A percentile compares a stretch with the other conserved stretches of the same genome.
phyloP scores from a whole-genome alignment of 768 basidiomycete genomes.

The Lactifluus pinguis region DNA sequence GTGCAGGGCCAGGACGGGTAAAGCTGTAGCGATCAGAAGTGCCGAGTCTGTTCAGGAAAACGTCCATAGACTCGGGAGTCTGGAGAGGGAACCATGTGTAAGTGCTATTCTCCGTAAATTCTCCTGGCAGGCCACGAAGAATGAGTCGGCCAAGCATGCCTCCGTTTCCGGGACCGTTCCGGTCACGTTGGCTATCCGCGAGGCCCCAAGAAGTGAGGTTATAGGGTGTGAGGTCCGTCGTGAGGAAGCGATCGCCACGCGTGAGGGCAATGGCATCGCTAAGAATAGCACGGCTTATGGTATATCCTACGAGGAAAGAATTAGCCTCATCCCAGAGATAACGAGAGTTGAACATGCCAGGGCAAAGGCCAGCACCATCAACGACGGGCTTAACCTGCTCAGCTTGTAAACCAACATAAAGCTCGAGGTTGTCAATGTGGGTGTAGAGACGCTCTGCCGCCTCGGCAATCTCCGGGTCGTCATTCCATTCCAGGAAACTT shows the following conservation, averaged over 20 bases:
- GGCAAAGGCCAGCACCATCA: slow-evolving; percentile 78
- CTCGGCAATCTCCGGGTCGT: slow-evolving; percentile 53
- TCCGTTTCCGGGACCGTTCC: slow-evolving; percentile 63
- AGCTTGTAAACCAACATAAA: slow-evolving; percentile 75
- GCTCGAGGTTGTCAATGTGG: slow-evolving; percentile 64
- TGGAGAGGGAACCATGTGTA: slow-evolving; percentile 89
- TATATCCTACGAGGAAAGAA: slow-evolving; percentile 45
- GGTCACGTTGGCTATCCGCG: slow-evolving; percentile 70
- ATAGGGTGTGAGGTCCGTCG: slow-evolving; percentile 70
- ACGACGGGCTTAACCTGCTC: slow-evolving; percentile 68
- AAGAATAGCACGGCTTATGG: slow-evolving; percentile 77
- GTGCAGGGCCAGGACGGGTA: slow-evolving; percentile 34
- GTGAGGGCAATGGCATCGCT: slow-evolving; percentile 82
- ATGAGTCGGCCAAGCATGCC: slow-evolving; percentile 67
- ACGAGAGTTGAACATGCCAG: slow-evolving; percentile 37
- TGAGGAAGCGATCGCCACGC: slow-evolving; percentile 77
- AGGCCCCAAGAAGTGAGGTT: slow-evolving; percentile 83
- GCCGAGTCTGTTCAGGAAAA: slow-evolving; percentile 46
- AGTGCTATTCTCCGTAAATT: slow-evolving; percentile 58
- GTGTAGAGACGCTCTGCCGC: slow-evolving; percentile 75
- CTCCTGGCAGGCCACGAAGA: slow-evolving; percentile 61
- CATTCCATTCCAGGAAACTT: slow-evolving; percentile 77
- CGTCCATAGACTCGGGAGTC: slow-evolving; percentile 63
- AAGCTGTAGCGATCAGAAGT: slow-evolving; percentile 47
- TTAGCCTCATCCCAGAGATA: not conserved